Evolutionary conservation across 371 early-diverging fungal genomes (phyloP).

Genomic region (Phascolomyces articulosus): DNA sequence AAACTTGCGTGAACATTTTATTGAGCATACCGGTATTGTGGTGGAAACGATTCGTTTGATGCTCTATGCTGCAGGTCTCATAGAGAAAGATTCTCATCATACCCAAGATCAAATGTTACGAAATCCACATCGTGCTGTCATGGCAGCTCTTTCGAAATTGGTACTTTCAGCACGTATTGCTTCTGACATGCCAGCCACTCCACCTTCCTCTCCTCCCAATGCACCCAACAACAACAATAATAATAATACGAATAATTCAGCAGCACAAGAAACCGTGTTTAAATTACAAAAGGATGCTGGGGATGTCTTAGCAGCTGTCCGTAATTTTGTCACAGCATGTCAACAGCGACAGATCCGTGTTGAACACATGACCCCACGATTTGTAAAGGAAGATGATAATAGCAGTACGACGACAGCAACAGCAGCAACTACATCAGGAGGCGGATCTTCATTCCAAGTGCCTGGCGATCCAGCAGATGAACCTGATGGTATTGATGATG

Average conservation of each 20-base stretch:
- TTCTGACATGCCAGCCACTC: slow-evolving; percentile 62
- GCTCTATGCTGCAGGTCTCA: slow-evolving; percentile 78
- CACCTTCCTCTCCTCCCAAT: background rate
- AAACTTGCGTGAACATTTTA: slow-evolving; percentile 25
- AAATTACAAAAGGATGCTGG: slow-evolving; percentile 39
- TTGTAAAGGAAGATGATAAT: slow-evolving; percentile 10
- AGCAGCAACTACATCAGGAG: background rate
- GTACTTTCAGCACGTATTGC: slow-evolving; percentile 84
- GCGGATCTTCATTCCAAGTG: background rate
- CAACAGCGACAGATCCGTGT: slow-evolving; percentile 67
- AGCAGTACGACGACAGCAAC: background rate
- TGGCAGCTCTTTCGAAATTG: slow-evolving; percentile 79
- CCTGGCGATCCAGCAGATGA: slow-evolving; percentile 9
- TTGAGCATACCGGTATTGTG: slow-evolving; percentile 41
- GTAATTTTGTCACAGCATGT: slow-evolving; percentile 76
- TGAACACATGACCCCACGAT: slow-evolving; percentile 43
- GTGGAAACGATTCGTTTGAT: slow-evolving; percentile 86
- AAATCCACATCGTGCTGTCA: slow-evolving; percentile 78
- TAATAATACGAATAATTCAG: background rate
- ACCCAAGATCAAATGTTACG: slow-evolving; percentile 68
- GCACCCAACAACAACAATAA: background rate
- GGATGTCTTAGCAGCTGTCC: slow-evolving; percentile 74
- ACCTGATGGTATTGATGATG: background rate
- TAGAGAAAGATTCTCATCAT: slow-evolving; percentile 67
- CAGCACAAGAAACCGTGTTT: slow-evolving; percentile 12